phyloP scores from a whole-genome alignment of 1,284 basidiomycete species.

The Testicularia cyperi region DNA sequence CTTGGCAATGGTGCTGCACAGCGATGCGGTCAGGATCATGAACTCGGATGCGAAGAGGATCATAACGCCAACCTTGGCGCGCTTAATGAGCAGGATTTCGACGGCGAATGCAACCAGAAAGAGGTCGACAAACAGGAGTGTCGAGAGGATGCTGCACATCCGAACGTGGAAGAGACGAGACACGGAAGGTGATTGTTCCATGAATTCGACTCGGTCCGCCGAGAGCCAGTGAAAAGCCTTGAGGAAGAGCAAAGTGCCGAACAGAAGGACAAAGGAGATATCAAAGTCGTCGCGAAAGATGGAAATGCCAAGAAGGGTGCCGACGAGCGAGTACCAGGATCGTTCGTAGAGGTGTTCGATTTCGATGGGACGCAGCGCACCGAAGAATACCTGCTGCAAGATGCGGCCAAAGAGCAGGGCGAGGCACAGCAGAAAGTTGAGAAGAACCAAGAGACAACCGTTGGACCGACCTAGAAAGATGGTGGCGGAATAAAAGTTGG shows the following conservation, averaged over 20 bases:
- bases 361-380: conserved; percentile 80
- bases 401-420: conserved; percentile 75
- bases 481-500: conserved; percentile 90
- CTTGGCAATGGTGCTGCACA: conserved; percentile 76
- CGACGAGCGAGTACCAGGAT: conserved; percentile 95
- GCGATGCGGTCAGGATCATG: conserved; percentile 81
- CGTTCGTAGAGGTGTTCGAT: conserved; percentile 93
- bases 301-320: conserved; percentile 90
- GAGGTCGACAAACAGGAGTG: conserved; percentile 72
- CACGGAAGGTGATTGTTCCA: conserved; percentile 91
- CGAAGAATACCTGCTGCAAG: conserved; percentile 88
- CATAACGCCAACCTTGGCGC: conserved; percentile 67
- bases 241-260: conserved; percentile 85
- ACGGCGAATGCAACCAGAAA: conserved; percentile 75
- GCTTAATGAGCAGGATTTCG: conserved; percentile 62
- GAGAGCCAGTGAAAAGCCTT: conserved; percentile 98
- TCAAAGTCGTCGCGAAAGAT: conserved; percentile 79
- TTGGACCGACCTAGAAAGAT: conserved; percentile 90
- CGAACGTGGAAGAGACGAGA: conserved; percentile 79
- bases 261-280: conserved; percentile 86
- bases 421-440: conserved; percentile 83
- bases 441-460: conserved; percentile 67
- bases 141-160: conserved; percentile 71
- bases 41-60: conserved; percentile 88
- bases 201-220: conserved; percentile 92